Evolutionary conservation across 306 rosid species (phyloP), one percentile per base, ranked within the genome.

Genomic region (Malus sieversii): DNA sequence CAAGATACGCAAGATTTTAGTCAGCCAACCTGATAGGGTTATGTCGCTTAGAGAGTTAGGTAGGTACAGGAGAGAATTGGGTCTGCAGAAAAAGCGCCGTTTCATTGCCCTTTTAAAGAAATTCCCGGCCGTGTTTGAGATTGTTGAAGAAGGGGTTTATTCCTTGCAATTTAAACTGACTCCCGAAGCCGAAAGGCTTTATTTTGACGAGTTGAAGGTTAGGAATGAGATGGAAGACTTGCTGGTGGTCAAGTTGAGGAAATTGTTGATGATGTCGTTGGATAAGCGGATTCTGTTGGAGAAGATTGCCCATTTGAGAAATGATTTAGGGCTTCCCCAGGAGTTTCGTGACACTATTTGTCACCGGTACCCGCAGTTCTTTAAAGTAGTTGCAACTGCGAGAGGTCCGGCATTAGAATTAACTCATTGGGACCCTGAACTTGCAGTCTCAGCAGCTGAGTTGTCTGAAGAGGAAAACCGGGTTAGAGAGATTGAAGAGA

Each of bases 361-460:
- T 82, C 95, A 84, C 57, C 85, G 93, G 33, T 93, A 93, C 73
- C 96, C 97, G 0, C 96, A 93, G 22, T 93, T 81, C 78, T 93
- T 91, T 77, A 84, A 79, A 82, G 93, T 93, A 64, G 97, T 91
- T 69, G 85, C 86, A 55, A 93, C 98, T 23, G 91, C 66, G 46
- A 65, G 89, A 18, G 98, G 98, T 38, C 96, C 92, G 7, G 93
- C 97, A 0, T 84, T 93, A 40, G 98, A 93, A 46, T 87, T 93
- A 80, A 93, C 93, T 44, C 90, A 89, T 73, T 91, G 97, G 98
- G 98, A 93, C 84, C 96, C 98, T 16, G 86, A 93, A 79, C 91
- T 93, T 77, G 98, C 97, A 4, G 93, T 93, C 77, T 91, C 97
- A 23, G 98, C 96, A 0, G 90, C 93, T 13, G 97, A 93, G 88